Evolutionary conservation across 148 eudicot species (phyloP).

Genomic region (Persicaria tinctoria): DNA sequence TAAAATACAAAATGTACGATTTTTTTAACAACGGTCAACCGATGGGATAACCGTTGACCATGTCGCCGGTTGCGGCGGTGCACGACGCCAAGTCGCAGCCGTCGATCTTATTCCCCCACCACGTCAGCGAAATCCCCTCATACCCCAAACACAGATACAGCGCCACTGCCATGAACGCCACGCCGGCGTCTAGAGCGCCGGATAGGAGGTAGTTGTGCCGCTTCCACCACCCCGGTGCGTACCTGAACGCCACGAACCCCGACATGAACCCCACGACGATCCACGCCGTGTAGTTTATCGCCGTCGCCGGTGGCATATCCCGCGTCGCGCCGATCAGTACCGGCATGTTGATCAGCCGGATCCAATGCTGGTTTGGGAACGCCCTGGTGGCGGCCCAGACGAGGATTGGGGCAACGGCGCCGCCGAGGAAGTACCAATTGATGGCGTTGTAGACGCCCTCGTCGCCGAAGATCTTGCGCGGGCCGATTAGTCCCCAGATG

Average conservation of each 20-base stretch:
- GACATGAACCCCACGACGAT: constrained; percentile 1
- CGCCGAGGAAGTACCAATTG: constrained; percentile 9
- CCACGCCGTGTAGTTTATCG: constrained; percentile 9
- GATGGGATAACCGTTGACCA: no score
- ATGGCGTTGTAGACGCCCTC: neutral
- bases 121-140: neutral
- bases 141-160: neutral
- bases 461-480: constrained; percentile 9
- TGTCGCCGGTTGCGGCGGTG: neutral
- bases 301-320: constrained; percentile 8
- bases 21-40: no score
- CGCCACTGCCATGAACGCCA: constrained; percentile 11
- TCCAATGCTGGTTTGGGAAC: constrained; percentile 6
- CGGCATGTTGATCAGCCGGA: constrained; percentile 10
- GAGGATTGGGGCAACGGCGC: neutral
- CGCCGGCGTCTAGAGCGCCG: constrained; percentile 10
- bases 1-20: no score
- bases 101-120: constrained; percentile 8
- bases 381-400: constrained; percentile 2
- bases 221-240: constrained; percentile 10
- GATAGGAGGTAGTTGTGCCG: constrained; percentile 11
- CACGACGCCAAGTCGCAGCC: constrained; percentile 5
- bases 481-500: constrained; percentile 13
- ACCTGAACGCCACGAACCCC: neutral
- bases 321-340: constrained; percentile 5